Base-by-base conservation (phyloP, 2,329 filamentous ascomycete species). In the Pseudophaeomoniella oleicola region DNA sequence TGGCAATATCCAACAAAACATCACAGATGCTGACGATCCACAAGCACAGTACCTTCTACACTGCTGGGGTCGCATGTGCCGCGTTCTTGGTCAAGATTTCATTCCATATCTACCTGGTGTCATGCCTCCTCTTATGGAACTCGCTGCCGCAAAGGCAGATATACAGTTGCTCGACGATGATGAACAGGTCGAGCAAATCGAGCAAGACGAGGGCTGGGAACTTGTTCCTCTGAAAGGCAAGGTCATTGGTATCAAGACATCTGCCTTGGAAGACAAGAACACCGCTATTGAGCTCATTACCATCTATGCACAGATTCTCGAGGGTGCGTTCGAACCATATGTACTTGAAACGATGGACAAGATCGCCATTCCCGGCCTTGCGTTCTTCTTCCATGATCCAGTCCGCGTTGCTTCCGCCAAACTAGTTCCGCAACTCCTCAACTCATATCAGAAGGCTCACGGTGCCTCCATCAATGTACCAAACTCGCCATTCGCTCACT, bases 301-400 rank as follows among this genome's bases (percentile, higher is more conserved):
- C 33, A 88, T 98, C 43, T 98, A 98, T 53, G 88, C 90, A 2
- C 86, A 94, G 56, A 87, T 94, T 16, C 71, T 98, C n/a, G 85
- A 94, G 55, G 85, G 72, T 15, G 75, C 82, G 18, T 98, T 98
- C 54, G 86, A 90, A 37, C 84, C 83, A 1, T 96, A 92, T 46
- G 88, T 94, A 36, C 69, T 78, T 32, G 80, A 93, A 41, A 92
- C 94, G 40, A 90, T 96, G 81, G 85, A 94, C 58, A 90, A 90
- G 62, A 92, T 98, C 53, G 88, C 87, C 2, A 67, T 98, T 15
- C 88, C 90, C 5, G 86, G 90, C 14, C 71, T 98, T 34, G 83
- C 86, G 3, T 98, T 98, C 69, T 98, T 96, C 69, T 98, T 98
- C 75, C 90, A 98, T 59, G 90, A 98, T 54, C 88, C 90, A 0